Base-by-base conservation (phyloP, 352 stramenopile species). In the Pythium sukuiense region DNA sequence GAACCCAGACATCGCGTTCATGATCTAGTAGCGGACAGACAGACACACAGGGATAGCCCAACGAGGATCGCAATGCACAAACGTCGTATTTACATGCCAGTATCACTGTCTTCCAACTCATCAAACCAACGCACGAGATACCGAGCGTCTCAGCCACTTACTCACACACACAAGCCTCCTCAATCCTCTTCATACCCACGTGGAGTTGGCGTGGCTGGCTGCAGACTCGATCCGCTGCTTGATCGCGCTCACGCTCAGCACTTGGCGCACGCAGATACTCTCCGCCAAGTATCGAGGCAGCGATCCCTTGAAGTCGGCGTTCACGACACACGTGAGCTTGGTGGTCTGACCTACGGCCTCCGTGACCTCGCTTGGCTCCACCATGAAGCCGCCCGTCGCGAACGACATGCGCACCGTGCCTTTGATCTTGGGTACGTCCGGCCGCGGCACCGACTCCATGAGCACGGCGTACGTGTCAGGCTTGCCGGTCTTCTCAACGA, bases 1-100 rank as follows among this genome's bases (percentile, higher is more conserved):
- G 72, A 93, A 92, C 61, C 78, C 76, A 0, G 80, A 89, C 67
- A 77, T 90, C 35, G 83, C 81, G 13, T 89, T 92, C 67, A 90
- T 89, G 83, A 76, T 89, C 49, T 91, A 63, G 41, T 24, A 14
- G 16, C 11, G 4, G 6, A n/a, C 11, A 16, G 3, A n/a, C 39
- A 46, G 39, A 46, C 39, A 46, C 20, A 24, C 20, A 24, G 20
- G 39, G 16, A 14, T 5, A 14, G 3, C 11, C 12, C 11, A 18
- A 18, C 39, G 14, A 20, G 7, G 41, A 49, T 49, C 13, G 5
- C 13, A 49, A 49, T 49, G 41, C 41, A 49, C 14, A 49, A 49
- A 49, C 41, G 41, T 49, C 5, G n/a, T 49, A 24, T 49, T 49
- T 49, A 49, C 41, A 49, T 49, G 35, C 35, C 35, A 14, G 35